These are phyloP conservation scores for Warburgia ugandensis DNA, from an alignment of 164 flowering plant species.

Conservation along the genomic window DNA sequence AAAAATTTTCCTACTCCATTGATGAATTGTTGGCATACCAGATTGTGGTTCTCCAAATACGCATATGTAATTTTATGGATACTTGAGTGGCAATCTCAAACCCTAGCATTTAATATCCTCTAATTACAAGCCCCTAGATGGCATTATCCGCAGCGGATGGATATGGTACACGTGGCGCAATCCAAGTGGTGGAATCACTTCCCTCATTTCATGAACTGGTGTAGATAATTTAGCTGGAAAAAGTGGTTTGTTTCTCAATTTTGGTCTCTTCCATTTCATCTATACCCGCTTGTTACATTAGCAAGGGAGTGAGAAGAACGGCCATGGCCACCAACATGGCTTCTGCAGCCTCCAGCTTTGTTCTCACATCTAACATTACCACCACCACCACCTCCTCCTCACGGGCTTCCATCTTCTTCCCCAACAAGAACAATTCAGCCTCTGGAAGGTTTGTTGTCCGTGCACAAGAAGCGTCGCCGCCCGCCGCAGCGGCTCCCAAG, in stretches of 20 bases:
- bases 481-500: slow-evolving; percentile 30
- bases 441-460: slow-evolving; percentile 49
- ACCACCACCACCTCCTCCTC: slow-evolving; percentile 26
- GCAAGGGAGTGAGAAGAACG: neutral
- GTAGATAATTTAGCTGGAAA: slow-evolving; percentile 4
- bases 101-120: too few relatives aligned
- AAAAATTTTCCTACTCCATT: too few relatives aligned
- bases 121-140: too few relatives aligned
- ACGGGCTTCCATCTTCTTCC: slow-evolving; percentile 21
- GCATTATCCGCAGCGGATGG: slow-evolving; percentile 47
- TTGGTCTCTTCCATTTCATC: slow-evolving; percentile 4
- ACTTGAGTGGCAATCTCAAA: too few relatives aligned
- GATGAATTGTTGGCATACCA: too few relatives aligned
- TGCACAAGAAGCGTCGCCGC: slow-evolving; percentile 55
- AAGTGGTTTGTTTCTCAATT: neutral
- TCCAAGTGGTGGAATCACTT: slow-evolving; percentile 36
- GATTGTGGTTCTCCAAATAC: too few relatives aligned
- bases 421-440: slow-evolving; percentile 17
- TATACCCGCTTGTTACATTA: neutral
- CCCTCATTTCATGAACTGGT: neutral
- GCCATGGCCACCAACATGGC: slow-evolving; percentile 74
- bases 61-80: too few relatives aligned
- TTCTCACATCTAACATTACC: slow-evolving; percentile 31
- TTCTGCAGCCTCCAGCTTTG: slow-evolving; percentile 61
- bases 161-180: slow-evolving; percentile 60